Base-by-base conservation (phyloP, 345 rosid genomes). In the Murraya koenigii region DNA sequence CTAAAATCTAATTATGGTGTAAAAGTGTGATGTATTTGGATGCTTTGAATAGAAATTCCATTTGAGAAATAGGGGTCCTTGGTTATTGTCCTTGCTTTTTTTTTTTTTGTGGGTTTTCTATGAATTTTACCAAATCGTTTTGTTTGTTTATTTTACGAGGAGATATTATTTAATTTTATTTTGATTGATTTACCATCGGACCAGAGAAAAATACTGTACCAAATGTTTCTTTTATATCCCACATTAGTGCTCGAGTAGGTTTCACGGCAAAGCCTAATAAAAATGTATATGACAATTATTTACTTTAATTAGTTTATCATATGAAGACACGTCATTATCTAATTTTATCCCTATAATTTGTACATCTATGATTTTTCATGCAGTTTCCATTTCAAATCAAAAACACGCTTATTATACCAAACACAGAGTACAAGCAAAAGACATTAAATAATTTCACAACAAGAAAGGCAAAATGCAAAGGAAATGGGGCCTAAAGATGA, bases 401-500 rank as follows among this genome's bases (percentile, higher is more conserved):
- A 41, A 3, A 41, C 14, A 10, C 14, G 55, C 25, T 26, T 26
- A 1, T 47, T 14, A n/a, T 32, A 52, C 62, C 63, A 71, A 75
- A 70, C 35, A 28, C 36, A 39, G 8, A 22, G 28, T 67, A 39
- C 67, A 38, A 55, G 65, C 7, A 39, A 11, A 13, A 54, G 55
- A 26, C 17, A 54, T n/a, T 60, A 76, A 75, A 58, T 49, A 80
- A 15, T 30, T 39, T 58, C 66, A 36, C 66, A 35, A 41, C 0
- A 14, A 13, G 39, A 65, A 11, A 68, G 32, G 66, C 72, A 84
- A 26, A 70, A 47, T 20, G 72, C 65, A 33, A 56, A n/a, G 26
- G 20, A 23, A 8, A 72, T 79, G 83, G 84, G 81, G 38, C 79
- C 71, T 60, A 78, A 11, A 69, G 68, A 73, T 54, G 75, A 74